Evolutionary conservation across 176 grass and related monocot species (phyloP), one percentile per base, ranked within the genome.

Genomic region (Bothriochloa decipiens): DNA sequence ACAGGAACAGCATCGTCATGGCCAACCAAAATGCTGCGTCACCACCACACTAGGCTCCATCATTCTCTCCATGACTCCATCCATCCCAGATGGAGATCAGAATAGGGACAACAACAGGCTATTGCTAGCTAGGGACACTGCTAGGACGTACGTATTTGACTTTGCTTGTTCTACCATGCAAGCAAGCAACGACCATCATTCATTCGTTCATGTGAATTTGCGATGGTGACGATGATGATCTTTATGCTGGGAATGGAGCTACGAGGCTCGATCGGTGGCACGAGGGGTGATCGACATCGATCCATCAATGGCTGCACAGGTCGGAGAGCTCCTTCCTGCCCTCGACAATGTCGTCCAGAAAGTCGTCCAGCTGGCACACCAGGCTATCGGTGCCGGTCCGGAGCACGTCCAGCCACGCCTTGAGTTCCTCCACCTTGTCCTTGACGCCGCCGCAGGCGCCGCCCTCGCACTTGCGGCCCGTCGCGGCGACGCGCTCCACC

Each of bases 331-430:
- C 92, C 86, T 99, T 99, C 77, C 97, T 88, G 18, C 97, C 97
- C 72, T 99, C 97, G 73, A 96, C 93, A 81, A 99, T 99, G 87
- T 99, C 97, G 88, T 99, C 97, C 41, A 99, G 85, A 88, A 99
- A 96, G 85, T 99, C 93, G 89, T 99, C 97, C 13, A 99, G 77
- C 61, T 99, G 97, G 80, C 91, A 91, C 26, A 89, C 91, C 14
- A 99, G 81, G 63, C 78, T 87, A 76, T 99, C 97, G n/a, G 97
- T 99, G 37, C 93, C 97, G 18, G 90, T 35, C 37, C 97, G 86
- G 49, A 99, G 85, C 93, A 87, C 86, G 60, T 86, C 93, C 50
- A 92, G 73, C 93, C 93, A 99, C 49, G 71, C 84, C 85, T 92
- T 94, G 32, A 99, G 58, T 61, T 84, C 92, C 53, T 94, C 97